A percentile compares a stretch with the other conserved stretches of the same genome.
These are phyloP conservation scores for Grammothele lineata DNA, from an alignment of 768 basidiomycete species.

Conservation along the genomic window DNA sequence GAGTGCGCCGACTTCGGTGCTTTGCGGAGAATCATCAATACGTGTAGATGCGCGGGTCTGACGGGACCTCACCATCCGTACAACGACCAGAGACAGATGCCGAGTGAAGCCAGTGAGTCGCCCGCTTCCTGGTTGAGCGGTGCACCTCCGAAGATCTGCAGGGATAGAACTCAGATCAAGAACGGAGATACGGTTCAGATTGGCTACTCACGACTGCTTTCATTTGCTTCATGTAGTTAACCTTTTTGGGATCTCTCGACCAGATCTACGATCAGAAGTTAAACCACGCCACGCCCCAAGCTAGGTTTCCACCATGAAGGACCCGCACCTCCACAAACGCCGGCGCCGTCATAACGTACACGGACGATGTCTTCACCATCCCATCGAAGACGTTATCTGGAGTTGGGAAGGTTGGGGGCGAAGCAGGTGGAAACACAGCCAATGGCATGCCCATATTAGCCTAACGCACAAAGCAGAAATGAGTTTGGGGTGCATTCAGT, in stretches of 20 bases:
- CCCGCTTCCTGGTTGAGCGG: constrained; percentile 10
- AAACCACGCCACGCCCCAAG: neutral
- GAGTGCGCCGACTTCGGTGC: constrained; percentile 11
- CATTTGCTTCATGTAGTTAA: constrained; percentile 11
- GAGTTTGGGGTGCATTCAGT: too few relatives aligned
- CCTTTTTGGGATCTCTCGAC: constrained; percentile 17
- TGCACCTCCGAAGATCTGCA: constrained; percentile 11
- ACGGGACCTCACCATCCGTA: constrained; percentile 7
- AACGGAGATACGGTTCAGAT: neutral
- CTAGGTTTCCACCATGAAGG: neutral
- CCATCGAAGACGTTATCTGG: constrained; percentile 13
- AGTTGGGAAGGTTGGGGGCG: constrained; percentile 22
- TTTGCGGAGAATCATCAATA: neutral
- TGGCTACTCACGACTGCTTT: neutral
- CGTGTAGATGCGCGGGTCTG: too few relatives aligned
- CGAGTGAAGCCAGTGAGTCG: constrained; percentile 5
- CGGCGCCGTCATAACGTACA: constrained; percentile 14
- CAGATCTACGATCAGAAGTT: constrained; percentile 7
- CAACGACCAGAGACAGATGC: constrained; percentile 3
- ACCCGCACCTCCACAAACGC: constrained; percentile 15
- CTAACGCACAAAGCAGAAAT: too few relatives aligned
- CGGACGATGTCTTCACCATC: constrained; percentile 6
- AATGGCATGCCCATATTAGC: constrained; percentile 14
- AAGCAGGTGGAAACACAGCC: constrained; percentile 19
- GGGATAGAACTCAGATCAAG: neutral